phyloP scores from a whole-genome alignment of 2,329 filamentous ascomycete genomes.

The Pezicula carpinea region DNA sequence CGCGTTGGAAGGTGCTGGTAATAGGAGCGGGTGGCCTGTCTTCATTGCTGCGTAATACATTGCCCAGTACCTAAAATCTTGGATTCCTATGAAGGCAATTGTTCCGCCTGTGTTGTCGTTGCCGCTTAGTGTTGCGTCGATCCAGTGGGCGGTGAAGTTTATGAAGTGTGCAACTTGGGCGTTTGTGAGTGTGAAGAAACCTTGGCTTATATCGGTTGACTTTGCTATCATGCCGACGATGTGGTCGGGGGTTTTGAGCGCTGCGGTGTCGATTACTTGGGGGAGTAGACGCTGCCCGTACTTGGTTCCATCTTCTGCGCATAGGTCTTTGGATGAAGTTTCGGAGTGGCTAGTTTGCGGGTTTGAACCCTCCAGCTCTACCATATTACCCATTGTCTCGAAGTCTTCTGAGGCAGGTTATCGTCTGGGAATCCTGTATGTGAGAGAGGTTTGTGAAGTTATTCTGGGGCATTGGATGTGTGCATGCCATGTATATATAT shows the following conservation, averaged over 20 bases:
- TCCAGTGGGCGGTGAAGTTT: slow-evolving; percentile 18
- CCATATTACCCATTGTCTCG: too few relatives aligned
- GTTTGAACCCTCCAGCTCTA: too few relatives aligned
- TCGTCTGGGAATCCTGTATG: too few relatives aligned
- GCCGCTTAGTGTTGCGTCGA: slow-evolving; percentile 4
- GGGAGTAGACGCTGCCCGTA: background rate
- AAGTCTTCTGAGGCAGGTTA: too few relatives aligned
- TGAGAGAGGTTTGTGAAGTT: too few relatives aligned
- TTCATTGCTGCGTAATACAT: slow-evolving; percentile 14
- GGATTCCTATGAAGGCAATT: slow-evolving; percentile 17
- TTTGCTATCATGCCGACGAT: background rate
- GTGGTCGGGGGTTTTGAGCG: background rate
- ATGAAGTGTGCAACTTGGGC: slow-evolving; percentile 14
- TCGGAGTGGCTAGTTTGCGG: too few relatives aligned
- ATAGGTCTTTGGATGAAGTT: too few relatives aligned
- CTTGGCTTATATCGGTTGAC: background rate
- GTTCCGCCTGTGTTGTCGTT: background rate
- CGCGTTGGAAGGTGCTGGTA: slow-evolving; percentile 16
- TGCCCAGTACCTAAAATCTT: slow-evolving; percentile 19
- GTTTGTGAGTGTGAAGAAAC: slow-evolving; percentile 10
- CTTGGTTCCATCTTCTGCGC: too few relatives aligned
- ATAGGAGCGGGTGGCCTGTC: slow-evolving; percentile 11
- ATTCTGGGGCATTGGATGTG: too few relatives aligned
- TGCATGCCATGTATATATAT: too few relatives aligned
- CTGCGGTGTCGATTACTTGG: background rate